Conservation (phyloP, 139 green algal species). For the Bryopsis sp. region DNA sequence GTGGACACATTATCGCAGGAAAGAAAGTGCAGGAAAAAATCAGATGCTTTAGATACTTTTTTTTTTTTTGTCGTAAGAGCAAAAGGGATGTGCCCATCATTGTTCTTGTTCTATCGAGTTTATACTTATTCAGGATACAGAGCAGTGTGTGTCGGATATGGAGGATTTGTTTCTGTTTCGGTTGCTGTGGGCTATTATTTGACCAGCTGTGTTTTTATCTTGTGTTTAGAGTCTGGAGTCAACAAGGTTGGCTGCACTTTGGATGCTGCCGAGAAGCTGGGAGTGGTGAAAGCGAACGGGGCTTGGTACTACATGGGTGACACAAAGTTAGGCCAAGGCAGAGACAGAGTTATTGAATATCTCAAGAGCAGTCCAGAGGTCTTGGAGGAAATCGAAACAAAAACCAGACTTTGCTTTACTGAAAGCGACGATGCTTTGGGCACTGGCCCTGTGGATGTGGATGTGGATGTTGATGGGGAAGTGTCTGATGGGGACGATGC, state of each 20-base stretch:
- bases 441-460: too few relatives aligned
- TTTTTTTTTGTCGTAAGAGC: too few relatives aligned
- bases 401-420: too few relatives aligned
- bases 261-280: slow-evolving; percentile 66
- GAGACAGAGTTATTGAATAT: slow-evolving; percentile 31
- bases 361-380: slow-evolving; percentile 27
- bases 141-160: too few relatives aligned
- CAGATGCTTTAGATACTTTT: neutral
- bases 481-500: too few relatives aligned
- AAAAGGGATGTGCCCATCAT: too few relatives aligned
- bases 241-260: slow-evolving; percentile 54
- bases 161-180: neutral
- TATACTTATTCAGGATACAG: too few relatives aligned
- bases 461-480: too few relatives aligned
- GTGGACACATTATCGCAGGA: neutral
- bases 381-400: slow-evolving; percentile 1
- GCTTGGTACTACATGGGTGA: slow-evolving; percentile 3
- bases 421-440: too few relatives aligned
- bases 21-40: neutral
- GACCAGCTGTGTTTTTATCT: neutral
- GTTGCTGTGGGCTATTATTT: neutral
- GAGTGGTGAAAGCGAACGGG: slow-evolving; percentile 47
- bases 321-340: slow-evolving; percentile 21
- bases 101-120: neutral
- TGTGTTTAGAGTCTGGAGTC: slow-evolving; percentile 43